A percentile compares a stretch with the other conserved stretches of the same genome.
Conservation (phyloP, 371 early-diverging fungal genomes). For the Mortierella sp. region DNA sequence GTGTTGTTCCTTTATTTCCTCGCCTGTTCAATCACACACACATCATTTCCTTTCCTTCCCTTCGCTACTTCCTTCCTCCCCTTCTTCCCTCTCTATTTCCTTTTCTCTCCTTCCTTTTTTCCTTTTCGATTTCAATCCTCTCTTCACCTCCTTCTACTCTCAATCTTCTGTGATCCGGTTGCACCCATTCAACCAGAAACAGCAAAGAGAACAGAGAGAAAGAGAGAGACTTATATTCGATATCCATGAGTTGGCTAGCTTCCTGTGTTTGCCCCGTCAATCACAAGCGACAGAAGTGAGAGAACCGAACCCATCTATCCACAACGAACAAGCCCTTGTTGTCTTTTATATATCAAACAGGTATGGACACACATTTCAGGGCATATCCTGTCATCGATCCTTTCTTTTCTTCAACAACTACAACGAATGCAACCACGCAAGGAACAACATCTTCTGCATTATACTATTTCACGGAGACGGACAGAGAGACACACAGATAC, state of each 20-base stretch:
- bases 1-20: conserved; percentile 3
- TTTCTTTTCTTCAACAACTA: neutral
- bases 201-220: neutral
- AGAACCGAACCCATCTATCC: conserved; percentile 3
- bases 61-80: neutral
- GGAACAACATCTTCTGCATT: neutral
- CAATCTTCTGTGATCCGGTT: conserved; percentile 8
- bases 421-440: neutral
- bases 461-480: neutral
- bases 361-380: neutral
- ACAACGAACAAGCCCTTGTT: neutral
- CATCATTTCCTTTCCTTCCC: neutral
- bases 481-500: neutral
- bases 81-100: neutral
- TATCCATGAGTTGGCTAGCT: conserved; percentile 14
- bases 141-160: neutral
- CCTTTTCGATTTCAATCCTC: neutral
- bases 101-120: neutral
- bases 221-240: conserved; percentile 1
- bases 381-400: neutral
- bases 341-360: neutral
- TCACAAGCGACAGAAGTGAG: conserved; percentile 14
- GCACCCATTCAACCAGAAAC: neutral
- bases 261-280: conserved; percentile 7
- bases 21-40: neutral